Conservation (phyloP, 2,329 filamentous ascomycete species). For the Penicillium sp. region DNA sequence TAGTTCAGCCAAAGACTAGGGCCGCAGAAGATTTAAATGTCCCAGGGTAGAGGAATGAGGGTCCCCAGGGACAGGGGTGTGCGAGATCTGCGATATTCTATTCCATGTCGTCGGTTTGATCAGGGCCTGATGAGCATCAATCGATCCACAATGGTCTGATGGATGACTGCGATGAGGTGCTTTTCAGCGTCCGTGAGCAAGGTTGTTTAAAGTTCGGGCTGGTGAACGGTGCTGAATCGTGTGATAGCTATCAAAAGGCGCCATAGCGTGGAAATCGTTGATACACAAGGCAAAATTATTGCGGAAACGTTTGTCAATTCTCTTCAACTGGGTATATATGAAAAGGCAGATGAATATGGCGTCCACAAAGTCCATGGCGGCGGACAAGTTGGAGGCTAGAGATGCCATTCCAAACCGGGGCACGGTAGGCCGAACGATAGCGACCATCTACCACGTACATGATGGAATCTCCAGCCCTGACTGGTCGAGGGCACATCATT, state of each 20-base stretch:
- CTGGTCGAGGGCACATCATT: neutral
- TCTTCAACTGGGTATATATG: too few species aligned
- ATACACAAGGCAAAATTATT: neutral
- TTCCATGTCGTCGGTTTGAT: neutral
- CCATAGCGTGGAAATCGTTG: neutral
- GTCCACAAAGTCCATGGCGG: neutral
- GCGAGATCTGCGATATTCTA: constrained; percentile 1
- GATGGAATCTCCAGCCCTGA: neutral
- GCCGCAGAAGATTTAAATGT: constrained; percentile 10
- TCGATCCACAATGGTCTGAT: constrained; percentile 20
- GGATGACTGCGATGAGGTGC: constrained; percentile 20
- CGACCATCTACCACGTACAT: neutral
- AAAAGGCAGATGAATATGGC: neutral
- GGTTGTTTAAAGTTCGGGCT: constrained; percentile 13
- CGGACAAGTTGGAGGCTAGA: neutral
- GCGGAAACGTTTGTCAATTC: too few species aligned
- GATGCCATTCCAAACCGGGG: neutral
- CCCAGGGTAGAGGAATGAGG: neutral
- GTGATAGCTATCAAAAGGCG: neutral
- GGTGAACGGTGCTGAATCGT: neutral
- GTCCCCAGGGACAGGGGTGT: neutral
- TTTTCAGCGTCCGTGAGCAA: constrained; percentile 3
- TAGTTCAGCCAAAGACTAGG: neutral
- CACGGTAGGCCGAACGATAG: neutral
- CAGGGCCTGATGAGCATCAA: constrained; percentile 2